phyloP scores from a whole-genome alignment of 352 stramenopile species.

The Peronosclerospora sorghi region DNA sequence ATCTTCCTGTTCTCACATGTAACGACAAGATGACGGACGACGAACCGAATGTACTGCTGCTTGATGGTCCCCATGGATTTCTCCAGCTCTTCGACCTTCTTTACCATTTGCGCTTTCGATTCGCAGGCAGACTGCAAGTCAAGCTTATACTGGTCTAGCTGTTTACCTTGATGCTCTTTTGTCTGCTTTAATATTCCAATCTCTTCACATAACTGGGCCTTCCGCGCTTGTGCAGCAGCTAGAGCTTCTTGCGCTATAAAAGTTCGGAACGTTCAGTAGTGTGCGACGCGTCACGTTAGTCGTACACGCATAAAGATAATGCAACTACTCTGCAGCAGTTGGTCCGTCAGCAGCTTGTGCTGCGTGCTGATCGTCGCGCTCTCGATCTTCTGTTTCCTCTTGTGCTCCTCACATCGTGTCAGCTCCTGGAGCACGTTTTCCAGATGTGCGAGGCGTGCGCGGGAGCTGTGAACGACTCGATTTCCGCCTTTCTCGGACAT shows the following conservation, averaged over 20 bases:
- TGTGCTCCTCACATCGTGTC: conserved; percentile 34
- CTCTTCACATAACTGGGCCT: conserved; percentile 42
- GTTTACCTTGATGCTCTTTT: conserved; percentile 30
- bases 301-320: not conserved
- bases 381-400: conserved; percentile 33
- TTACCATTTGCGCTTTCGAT: conserved; percentile 27
- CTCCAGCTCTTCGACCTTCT: conserved; percentile 37
- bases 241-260: conserved; percentile 47
- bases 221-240: conserved; percentile 26
- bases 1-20: not conserved
- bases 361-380: conserved; percentile 30
- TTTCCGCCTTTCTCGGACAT: conserved; percentile 6
- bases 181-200: conserved; percentile 43
- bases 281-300: no score
- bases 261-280: not conserved
- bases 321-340: conserved; percentile 33
- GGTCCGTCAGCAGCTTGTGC: conserved; percentile 44
- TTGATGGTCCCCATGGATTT: conserved; percentile 28
- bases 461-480: conserved; percentile 1
- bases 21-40: not conserved
- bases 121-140: conserved; percentile 40
- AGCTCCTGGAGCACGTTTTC: conserved; percentile 49
- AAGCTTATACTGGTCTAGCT: conserved; percentile 31
- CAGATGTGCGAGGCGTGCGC: conserved; percentile 27
- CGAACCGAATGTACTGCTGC: conserved; percentile 45